Percentiles rank a stretch among this genome's conserved stretches.
Evolutionary conservation across 1,139 yeast genomes (phyloP).

Genomic region (Saccharomyces hybrid): DNA sequence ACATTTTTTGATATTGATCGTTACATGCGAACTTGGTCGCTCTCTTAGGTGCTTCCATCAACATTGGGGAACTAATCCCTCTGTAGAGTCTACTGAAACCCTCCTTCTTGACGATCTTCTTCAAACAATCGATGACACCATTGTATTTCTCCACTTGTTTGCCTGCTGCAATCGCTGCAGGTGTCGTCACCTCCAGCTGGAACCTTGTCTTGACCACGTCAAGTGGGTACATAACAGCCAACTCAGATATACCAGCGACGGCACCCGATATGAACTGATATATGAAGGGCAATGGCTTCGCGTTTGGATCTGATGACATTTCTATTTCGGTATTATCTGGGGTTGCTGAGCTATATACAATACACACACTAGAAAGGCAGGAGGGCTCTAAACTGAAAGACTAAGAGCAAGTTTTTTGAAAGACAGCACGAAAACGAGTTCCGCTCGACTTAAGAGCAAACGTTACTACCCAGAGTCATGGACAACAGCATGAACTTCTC

Average conservation of each 20-base stretch:
- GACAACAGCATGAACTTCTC: background rate
- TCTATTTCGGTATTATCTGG: background rate
- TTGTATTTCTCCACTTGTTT: constrained; percentile 50
- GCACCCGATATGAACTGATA: constrained; percentile 95
- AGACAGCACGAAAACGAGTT: background rate
- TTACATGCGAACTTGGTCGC: constrained; percentile 98
- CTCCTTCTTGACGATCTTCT: constrained; percentile 77
- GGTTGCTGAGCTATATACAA: background rate
- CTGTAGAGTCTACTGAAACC: constrained; percentile 80
- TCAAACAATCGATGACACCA: constrained; percentile 78
- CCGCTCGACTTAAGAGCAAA: background rate
- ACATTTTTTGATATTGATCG: constrained; percentile 91
- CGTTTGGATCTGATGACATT: background rate
- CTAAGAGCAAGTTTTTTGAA: background rate
- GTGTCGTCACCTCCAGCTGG: constrained; percentile 67
- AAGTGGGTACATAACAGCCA: constrained; percentile 93
- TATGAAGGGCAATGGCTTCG: constrained; percentile 4
- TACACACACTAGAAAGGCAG: background rate
- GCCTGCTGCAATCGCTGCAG: constrained; percentile 45
- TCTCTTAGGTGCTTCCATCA: constrained; percentile 99
- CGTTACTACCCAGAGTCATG: background rate
- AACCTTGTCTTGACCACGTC: constrained; percentile 98
- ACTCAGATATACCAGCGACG: constrained; percentile 95
- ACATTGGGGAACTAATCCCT: constrained; percentile 91
- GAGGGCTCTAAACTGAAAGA: background rate